Conservation (phyloP, 768 basidiomycete genomes). For the Sistotremastrum niveocremeum region DNA sequence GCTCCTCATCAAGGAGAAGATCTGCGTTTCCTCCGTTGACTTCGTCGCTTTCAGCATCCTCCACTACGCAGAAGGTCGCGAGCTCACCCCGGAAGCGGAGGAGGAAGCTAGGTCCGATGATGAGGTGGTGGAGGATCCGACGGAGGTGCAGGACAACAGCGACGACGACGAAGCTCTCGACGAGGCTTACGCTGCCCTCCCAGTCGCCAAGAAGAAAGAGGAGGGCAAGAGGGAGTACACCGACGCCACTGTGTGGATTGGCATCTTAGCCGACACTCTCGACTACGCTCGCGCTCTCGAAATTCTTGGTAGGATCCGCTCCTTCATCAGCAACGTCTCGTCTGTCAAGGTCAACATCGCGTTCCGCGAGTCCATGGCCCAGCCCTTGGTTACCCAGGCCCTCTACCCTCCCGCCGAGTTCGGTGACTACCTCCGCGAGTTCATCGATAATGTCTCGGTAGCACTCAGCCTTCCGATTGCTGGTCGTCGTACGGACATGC, state of each 20-base stretch:
- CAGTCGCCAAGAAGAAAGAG: constrained; percentile 5
- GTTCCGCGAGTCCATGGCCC: constrained; percentile 5
- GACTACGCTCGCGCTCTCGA: constrained; percentile 3
- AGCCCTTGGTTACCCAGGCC: not conserved
- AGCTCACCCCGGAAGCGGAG: no score
- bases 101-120: no score
- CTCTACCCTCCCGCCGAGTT: constrained; percentile 4
- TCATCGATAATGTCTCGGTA: not conserved
- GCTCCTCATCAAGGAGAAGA: not conserved
- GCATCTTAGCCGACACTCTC: constrained; percentile 6
- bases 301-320: not conserved
- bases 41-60: no score
- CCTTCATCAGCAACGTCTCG: constrained; percentile 2
- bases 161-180: constrained; percentile 3
- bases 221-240: constrained; percentile 3
- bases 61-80: no score
- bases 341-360: constrained; percentile 6
- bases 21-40: no score
- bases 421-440: not conserved
- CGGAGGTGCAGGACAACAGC: not conserved
- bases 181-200: constrained; percentile 3
- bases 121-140: no score
- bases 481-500: no score
- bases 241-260: constrained; percentile 7
- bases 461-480: not conserved